Conservation (phyloP, 1,284 basidiomycete species). For the Neonothopanus nambi region DNA sequence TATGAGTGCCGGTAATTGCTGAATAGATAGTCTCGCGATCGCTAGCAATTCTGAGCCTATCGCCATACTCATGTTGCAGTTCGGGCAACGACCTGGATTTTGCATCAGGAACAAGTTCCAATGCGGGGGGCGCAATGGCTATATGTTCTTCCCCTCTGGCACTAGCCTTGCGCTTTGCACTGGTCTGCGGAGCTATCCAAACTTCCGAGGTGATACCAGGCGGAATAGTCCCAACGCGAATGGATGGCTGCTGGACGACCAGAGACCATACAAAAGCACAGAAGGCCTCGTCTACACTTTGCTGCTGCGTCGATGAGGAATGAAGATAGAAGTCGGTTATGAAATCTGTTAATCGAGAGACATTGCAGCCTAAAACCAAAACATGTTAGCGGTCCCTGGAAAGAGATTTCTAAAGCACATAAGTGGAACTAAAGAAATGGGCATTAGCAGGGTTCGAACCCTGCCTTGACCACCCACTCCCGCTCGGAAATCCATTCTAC, state of each 20-base stretch:
- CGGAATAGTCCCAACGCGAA: conserved; percentile 69
- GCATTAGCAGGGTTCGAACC: conserved; percentile 45
- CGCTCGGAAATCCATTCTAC: not conserved
- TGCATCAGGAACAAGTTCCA: conserved; percentile 57
- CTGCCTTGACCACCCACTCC: conserved; percentile 12
- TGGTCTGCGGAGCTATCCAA: conserved; percentile 71
- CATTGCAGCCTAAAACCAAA: conserved; percentile 58
- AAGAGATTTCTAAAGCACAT: conserved; percentile 24
- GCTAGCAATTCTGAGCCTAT: conserved; percentile 71
- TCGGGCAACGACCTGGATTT: conserved; percentile 52
- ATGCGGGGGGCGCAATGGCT: conserved; percentile 41
- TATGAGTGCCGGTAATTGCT: conserved; percentile 82
- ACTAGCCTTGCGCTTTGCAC: conserved; percentile 61
- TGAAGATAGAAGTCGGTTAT: conserved; percentile 62
- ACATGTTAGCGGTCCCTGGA: conserved; percentile 14
- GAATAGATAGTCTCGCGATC: conserved; percentile 73
- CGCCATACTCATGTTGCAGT: conserved; percentile 55
- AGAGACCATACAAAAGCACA: conserved; percentile 81
- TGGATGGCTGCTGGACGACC: conserved; percentile 68
- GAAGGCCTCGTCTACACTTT: conserved; percentile 75
- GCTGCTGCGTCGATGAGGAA: conserved; percentile 36
- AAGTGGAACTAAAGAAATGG: conserved; percentile 17
- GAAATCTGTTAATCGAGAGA: conserved; percentile 68
- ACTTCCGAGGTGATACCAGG: conserved; percentile 60
- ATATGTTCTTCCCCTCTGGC: conserved; percentile 50